Base-by-base conservation (phyloP, 495 filamentous ascomycete genomes). In the Penicillium maclennaniae region DNA sequence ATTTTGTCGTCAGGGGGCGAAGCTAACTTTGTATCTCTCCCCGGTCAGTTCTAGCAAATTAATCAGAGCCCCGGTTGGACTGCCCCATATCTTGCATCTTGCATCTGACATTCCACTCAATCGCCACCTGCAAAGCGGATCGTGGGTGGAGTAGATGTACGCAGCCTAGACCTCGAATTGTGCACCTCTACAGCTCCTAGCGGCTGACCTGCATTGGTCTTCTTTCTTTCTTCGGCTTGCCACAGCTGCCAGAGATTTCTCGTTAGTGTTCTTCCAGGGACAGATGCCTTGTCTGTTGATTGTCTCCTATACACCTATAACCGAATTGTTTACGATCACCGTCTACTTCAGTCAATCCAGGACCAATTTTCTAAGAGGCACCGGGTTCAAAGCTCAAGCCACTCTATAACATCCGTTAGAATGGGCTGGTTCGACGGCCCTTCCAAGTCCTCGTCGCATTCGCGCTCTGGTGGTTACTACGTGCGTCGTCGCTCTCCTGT, bases 361-460 rank as follows among this genome's bases (percentile, higher is more conserved):
- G n/a, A 14, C 17, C 21, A 12, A 34, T 20, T 40, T 6, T 40
- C 38, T 9, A 40, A 9, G 7, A 40, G 9, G 16, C 19, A n/a
- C 16, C 10, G 31, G 10, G 23, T 23, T 12, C 14, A 34, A 12
- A 10, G 31, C 31, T 34, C 31, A 34, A 12, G 52, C 20, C 25
- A 28, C 16, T 6, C 16, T 37, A 23, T 37, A 23, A 27, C 42
- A 45, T 36, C 44, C 15, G 37, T n/a, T 53, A 66, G 64, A 54
- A 80, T 80, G 77, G 73, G 73, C 45, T 80, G 77, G 77, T 78
- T 78, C 46, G 70, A 74, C 47, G 73, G 74, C 41, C 61, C 58
- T 48, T 72, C 64, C 36, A 63, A 66, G 7, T 60, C 65, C 20
- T 64, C 63, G 2, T 59, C 59, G 3, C 31, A 34, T 34, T 51